Evolutionary conservation across 1,284 basidiomycete species (phyloP).

Genomic region (Irpex sp.): DNA sequence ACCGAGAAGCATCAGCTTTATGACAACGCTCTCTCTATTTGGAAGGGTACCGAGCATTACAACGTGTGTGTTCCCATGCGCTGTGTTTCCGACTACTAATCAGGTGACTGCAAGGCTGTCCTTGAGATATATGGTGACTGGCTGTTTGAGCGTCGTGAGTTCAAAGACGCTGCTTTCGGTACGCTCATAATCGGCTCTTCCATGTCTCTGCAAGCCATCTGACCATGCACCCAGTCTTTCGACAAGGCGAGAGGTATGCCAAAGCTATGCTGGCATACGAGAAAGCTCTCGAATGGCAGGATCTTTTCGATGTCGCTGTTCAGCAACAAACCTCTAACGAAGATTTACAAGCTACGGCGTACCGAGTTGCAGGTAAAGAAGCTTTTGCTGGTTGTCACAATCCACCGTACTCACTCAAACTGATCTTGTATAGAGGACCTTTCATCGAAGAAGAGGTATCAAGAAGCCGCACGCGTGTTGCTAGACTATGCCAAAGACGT

Average conservation of each 20-base stretch:
- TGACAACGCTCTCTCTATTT: slow-evolving; percentile 67
- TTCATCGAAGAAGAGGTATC: slow-evolving; percentile 67
- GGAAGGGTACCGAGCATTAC: slow-evolving; percentile 59
- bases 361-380: slow-evolving; percentile 67
- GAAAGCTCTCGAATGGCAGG: slow-evolving; percentile 83
- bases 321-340: slow-evolving; percentile 39
- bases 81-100: neutral
- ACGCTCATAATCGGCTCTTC: slow-evolving; percentile 17
- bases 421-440: slow-evolving; percentile 60
- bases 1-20: slow-evolving; percentile 78
- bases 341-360: slow-evolving; percentile 57
- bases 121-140: slow-evolving; percentile 84
- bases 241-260: slow-evolving; percentile 51
- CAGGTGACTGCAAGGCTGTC: slow-evolving; percentile 30
- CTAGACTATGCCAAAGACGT: slow-evolving; percentile 83
- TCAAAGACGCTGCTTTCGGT: slow-evolving; percentile 80
- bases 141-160: slow-evolving; percentile 81
- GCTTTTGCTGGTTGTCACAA: neutral
- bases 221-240: slow-evolving; percentile 51
- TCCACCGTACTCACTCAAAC: neutral
- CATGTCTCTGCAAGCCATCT: neutral
- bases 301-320: slow-evolving; percentile 79
- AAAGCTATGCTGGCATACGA: slow-evolving; percentile 87
- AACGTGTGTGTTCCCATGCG: slow-evolving; percentile 37
- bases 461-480: slow-evolving; percentile 81